Base-by-base conservation (phyloP, 805 yeast species). In the Groenewaldozyma salmanticensis region DNA sequence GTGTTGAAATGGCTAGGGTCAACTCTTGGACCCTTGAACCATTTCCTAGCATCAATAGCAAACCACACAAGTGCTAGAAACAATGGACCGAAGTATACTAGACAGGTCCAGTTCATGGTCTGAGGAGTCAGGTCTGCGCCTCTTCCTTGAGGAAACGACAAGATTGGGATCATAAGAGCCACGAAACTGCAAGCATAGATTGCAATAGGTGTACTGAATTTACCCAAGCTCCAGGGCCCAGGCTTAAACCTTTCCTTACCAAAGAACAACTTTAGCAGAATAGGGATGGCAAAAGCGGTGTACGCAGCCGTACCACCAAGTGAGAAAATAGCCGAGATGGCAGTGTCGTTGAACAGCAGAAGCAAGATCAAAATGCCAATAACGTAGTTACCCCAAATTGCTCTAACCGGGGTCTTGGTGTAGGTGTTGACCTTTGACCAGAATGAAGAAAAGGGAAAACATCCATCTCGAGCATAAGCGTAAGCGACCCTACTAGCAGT, bases 241-340 rank as follows among this genome's bases (percentile, higher is more conserved):
- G 74, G 75, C 47, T 61, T 61, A 62, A 79, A 79, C 1, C 65
- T 59, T 31, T 68, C 61, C 42, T 72, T 60, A 2, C 77, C 70
- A 51, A 70, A 72, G 3, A 79, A 71, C 51, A 75, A 71, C 53
- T 76, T 73, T 43, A 79, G 66, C 5, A 74, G 52, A 16, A 78
- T 74, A 9, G 86, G 86, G 50, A 75, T 63, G n/a, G 74, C 68
- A 60, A 79, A 79, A 2, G 85, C 78, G 43, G 79, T 68, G 52
- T 77, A 77, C 0, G 81, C 74, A 11, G 81, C 73, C 52, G 79
- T 77, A 35, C 83, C 84, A 24, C 83, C 82, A 37, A 79, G 81
- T 1, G 83, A 76, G 62, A 79, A 79, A 45, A 78, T 77, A 33
- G 86, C 86, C 22, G 72, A 77, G 49, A 79, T 75, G 37, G 85